phyloP scores from a whole-genome alignment of 768 basidiomycete species.

The Scleroderma bovista region DNA sequence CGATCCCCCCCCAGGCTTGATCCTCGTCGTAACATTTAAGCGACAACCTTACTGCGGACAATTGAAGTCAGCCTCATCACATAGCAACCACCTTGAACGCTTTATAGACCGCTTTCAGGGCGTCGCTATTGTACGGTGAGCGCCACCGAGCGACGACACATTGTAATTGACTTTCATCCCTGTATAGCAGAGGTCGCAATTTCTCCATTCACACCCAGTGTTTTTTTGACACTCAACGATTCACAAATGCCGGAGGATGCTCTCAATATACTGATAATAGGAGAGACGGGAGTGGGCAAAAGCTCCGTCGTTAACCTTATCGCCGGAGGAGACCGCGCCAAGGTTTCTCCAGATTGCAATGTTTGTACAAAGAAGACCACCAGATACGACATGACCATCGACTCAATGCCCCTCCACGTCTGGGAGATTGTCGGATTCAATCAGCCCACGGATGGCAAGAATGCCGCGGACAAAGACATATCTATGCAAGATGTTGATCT shows the following conservation, averaged over 20 bases:
- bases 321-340: conserved; percentile 12
- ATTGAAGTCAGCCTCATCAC: no score
- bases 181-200: no score
- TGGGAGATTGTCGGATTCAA: background rate
- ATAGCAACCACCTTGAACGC: no score
- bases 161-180: no score
- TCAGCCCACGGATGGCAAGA: background rate
- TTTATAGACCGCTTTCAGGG: no score
- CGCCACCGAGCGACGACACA: no score
- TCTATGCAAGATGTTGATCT: background rate
- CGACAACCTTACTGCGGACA: no score
- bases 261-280: conserved; percentile 1
- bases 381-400: background rate
- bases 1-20: no score
- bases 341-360: conserved; percentile 11
- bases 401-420: background rate
- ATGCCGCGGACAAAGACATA: background rate
- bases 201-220: no score
- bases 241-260: background rate
- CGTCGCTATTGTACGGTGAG: no score
- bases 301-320: conserved; percentile 33
- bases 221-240: background rate
- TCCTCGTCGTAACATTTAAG: no score
- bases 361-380: conserved; percentile 20
- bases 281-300: conserved; percentile 15